These are phyloP conservation scores for Glycine tomentella DNA, from an alignment of 306 rosid genomes.

Conservation along the genomic window DNA sequence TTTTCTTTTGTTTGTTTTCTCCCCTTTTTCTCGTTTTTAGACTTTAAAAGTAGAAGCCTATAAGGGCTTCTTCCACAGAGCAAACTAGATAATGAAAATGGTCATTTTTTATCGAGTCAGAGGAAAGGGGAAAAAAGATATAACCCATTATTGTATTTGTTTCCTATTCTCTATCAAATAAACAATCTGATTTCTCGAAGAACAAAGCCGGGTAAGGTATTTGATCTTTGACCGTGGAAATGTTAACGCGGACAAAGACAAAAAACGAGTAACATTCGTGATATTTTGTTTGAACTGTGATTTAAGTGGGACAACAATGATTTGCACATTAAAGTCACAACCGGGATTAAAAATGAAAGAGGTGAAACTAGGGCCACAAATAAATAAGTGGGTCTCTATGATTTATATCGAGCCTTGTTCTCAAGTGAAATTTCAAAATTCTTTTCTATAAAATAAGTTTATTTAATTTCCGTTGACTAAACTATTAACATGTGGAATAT, in stretches of 20 bases:
- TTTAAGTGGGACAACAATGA: conserved; percentile 10
- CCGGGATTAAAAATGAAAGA: no score
- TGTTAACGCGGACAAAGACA: not conserved
- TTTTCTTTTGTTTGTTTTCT: not conserved
- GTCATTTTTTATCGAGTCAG: conserved; percentile 11
- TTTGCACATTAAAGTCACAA: conserved; percentile 7
- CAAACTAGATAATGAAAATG: not conserved
- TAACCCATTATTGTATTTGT: conserved; percentile 23
- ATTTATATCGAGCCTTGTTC: not conserved
- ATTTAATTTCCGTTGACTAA: not conserved
- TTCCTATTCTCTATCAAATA: conserved; percentile 29
- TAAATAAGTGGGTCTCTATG: not conserved
- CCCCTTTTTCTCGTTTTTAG: not conserved
- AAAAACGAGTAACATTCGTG: not conserved
- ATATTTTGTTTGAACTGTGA: not conserved
- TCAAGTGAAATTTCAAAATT: conserved; percentile 2
- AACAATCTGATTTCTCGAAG: not conserved
- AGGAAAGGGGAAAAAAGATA: not conserved
- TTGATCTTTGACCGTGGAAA: conserved; percentile 11
- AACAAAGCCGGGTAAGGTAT: not conserved
- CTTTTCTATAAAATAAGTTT: not conserved
- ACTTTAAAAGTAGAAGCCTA: not conserved
- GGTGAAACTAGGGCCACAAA: conserved; percentile 1
- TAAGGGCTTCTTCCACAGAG: no score
- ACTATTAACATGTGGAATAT: not conserved